phyloP scores from a whole-genome alignment of 1,139 yeast species.

The Yamadazyma triangularis region DNA sequence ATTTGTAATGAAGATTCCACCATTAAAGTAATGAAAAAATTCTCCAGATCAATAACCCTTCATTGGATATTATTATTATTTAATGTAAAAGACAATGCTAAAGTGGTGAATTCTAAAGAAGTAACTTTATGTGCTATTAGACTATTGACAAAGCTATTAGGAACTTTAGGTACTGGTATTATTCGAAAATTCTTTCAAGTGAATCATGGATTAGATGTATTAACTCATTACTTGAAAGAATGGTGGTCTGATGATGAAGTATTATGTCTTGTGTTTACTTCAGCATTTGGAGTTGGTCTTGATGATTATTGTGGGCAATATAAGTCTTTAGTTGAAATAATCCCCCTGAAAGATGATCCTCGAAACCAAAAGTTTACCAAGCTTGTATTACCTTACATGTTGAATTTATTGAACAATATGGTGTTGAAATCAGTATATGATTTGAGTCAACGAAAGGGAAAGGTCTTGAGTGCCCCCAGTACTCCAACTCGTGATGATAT shows the following conservation, averaged over 20 bases:
- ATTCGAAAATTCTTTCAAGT: conserved; percentile 47
- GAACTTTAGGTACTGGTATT: conserved; percentile 42
- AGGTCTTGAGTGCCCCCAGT: conserved; percentile 34
- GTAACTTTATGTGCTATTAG: conserved; percentile 46
- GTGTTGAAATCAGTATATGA: conserved; percentile 32
- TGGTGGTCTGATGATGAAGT: conserved; percentile 46
- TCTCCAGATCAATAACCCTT: conserved; percentile 55
- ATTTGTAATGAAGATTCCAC: conserved; percentile 29
- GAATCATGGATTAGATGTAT: conserved; percentile 50
- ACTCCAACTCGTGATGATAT: conserved; percentile 21
- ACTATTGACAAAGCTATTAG: conserved; percentile 46
- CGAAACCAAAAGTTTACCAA: conserved; percentile 9
- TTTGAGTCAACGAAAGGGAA: conserved; percentile 30
- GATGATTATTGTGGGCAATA: conserved; percentile 5
- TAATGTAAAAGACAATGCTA: conserved; percentile 20
- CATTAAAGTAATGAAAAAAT: conserved; percentile 37
- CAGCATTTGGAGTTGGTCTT: conserved; percentile 37
- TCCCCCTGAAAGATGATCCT: conserved; percentile 2
- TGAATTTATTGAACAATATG: conserved; percentile 36
- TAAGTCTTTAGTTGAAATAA: conserved; percentile 8
- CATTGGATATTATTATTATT: conserved; percentile 64
- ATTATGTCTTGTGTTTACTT: conserved; percentile 28
- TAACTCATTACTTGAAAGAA: conserved; percentile 40
- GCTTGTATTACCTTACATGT: conserved; percentile 36
- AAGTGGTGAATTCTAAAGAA: conserved; percentile 17